Base-by-base conservation (phyloP, 345 rosid genomes). In the Pugionium cornutum region DNA sequence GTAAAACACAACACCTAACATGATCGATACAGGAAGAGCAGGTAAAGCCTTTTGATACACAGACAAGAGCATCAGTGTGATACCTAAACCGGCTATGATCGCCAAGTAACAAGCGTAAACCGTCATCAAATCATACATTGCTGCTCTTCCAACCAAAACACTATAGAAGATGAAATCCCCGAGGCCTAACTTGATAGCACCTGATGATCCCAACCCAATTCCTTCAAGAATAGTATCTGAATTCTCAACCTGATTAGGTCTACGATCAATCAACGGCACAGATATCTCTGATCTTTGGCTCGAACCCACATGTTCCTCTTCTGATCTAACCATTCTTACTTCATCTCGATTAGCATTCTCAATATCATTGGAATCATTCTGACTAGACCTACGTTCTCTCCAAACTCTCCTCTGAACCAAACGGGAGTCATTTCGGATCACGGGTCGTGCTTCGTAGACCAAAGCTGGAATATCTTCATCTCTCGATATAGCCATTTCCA, bases 121-220 rank as follows among this genome's bases (percentile, higher is more conserved):
- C 5, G 95, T 87, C 98, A 92, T 89, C 72, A 83, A 69, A 80
- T 92, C 97, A 46, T 92, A 92, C 96, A 89, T 83, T 3, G 97
- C 97, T 9, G 97, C 97, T 75, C 97, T 87, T 29, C 97, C 95
- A 59, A 92, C 97, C 73, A 92, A 74, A 63, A 89, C 96, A 8
- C 96, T 92, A 76, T 92, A 92, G 84, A 89, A 92, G 57, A 89
- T 92, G 64, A 92, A 87, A 82, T 92, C 96, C 4, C 98, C 98
- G 40, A 92, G 82, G 34, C 96, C 98, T 53, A 92, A 80, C 80
- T 92, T 92, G 58, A 92, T 84, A 30, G 98, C 96, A 66, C 95
- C 98, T 0, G 88, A 77, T 6, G 95, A 84, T 18, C 98, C 98
- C 78, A 92, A 80, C 25, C 97, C 97, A 62, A 89, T 81, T 6